Base-by-base conservation (phyloP, 2,329 filamentous ascomycete species). In the Camillea tinctor region DNA sequence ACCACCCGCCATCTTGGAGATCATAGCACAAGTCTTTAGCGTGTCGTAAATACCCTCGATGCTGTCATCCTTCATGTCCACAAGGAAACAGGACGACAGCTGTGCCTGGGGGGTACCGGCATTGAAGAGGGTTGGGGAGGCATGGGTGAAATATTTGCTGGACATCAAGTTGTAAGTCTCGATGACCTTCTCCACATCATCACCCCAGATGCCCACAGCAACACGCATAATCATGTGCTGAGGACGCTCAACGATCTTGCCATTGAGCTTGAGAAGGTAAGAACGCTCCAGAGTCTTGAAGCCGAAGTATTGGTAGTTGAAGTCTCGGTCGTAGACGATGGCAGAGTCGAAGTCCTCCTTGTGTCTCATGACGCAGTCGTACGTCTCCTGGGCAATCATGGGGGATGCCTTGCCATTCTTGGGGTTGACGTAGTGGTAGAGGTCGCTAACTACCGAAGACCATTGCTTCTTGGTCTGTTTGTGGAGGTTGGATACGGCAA, bases 201-300 rank as follows among this genome's bases (percentile, higher is more conserved):
- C 92, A 61, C 93, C 93, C 82, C 96, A 96, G 69, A 99, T 97
- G 60, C 95, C 95, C 60, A 99, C 94, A 69, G 95, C 87, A 57
- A 99, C 95, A 85, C 95, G 92, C 95, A 99, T 99, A 71, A 99
- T 94, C 93, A 99, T 95, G 81, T 99, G 95, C 80, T 99, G 95
- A 51, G 95, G 95, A 72, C 95, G 88, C 82, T 99, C 95, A 56
- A 93, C 94, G 74, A 98, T 92, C 81, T 97, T 96, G 75, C 93
- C 93, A 71, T 97, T 86, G 67, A 98, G 90, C 75, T 96, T 93
- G 68, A 99, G 88, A 56, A 99, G 89, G 74, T 99, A 99, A 73
- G 95, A 99, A 62, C 95, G 89, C 83, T 99, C 95, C 48, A 99
- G 83, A 7, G 95, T 99, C 87, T 99, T 99, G 88, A 99, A 99